Evolutionary conservation across 2,329 filamentous ascomycete species (phyloP), one percentile per base, ranked within the genome.

Genomic region (Cladorrhinum sp.): DNA sequence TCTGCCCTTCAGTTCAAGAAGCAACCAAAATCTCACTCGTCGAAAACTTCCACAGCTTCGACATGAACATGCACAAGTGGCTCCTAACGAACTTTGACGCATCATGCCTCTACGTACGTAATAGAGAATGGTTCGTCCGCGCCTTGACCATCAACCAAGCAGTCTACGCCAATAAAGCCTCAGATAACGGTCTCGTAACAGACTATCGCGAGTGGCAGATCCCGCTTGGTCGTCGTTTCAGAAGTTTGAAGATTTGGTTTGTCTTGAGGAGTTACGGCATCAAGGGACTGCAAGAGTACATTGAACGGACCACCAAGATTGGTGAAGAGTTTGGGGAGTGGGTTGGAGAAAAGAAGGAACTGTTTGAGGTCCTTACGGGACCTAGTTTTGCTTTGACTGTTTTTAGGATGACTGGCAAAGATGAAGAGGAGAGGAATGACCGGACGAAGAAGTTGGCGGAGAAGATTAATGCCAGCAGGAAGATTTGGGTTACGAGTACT

Each of bases 191-290:
- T 0, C 82, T 93, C 1, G 93, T 97, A 1, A 96, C 92, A 23
- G 93, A 98, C 75, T 97, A 96, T 78, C 86, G 93, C 51, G 93
- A 98, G 79, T 98, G 93, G 93, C 92, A 96, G 77, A 96, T 98
- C 69, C 92, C 93, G 0, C 86, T 98, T 0, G 93, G 93, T 8
- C 82, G 93, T 2, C 83, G 93, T 16, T 98, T 98, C 82, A 84
- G 93, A 62, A 86, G 89, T 2, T 77, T 98, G 60, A 98, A 98
- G 78, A 87, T 96, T 64, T 98, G 93, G 93, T 97, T 97, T 72
- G 92, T 98, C 7, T 78, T 97, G 68, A 82, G 93, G 50, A 87
- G 84, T 49, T 96, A 92, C 71, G 93, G 93, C 0, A 67, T 65
- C 55, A 80, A 81, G 27, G 93, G 93, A 0, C 75, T 98, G 69